Base-by-base conservation (phyloP, 257 asterid genomes). In the Ilex aquifolium region DNA sequence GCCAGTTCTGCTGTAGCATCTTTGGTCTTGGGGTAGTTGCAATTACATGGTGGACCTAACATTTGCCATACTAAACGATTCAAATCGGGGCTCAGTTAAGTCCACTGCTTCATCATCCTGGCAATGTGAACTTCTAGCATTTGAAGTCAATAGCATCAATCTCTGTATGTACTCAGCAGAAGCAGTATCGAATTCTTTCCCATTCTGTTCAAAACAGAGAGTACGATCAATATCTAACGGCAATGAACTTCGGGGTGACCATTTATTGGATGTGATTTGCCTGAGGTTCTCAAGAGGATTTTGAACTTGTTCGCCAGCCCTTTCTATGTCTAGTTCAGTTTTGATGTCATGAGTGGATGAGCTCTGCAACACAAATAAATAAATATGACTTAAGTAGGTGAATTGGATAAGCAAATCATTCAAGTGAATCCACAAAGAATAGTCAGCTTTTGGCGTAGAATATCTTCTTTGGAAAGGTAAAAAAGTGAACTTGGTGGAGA, bases 81-180 rank as follows among this genome's bases (percentile, higher is more conserved):
- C 42, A 36, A 36, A 36, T 8, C 42, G 76, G 16, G 96, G 98
- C 63, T 86, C 95, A 13, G 95, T 85, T 64, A 92, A 66, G 75
- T 92, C 96, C 70, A 88, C 91, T n/a, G 65, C 57, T 68, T 82
- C 95, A 13, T 84, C 95, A 3, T 83, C 95, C 54, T 61, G 73
- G 0, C 71, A 31, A 42, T 67, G 74, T 75, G 83, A 67, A 31
- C 70, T 62, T 52, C 73, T 67, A 11, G 72, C 59, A 62, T 74
- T 74, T 30, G 88, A 65, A 55, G 71, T 40, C 48, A 72, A 68
- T 67, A 76, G 76, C 59, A 78, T 72, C 65, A 81, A 76, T 72
- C 74, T 77, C 65, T 81, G 90, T 10, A 78, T 57, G 57, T 70
- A 32, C 49, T 60, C 80, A 10, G 74, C 59, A 30, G 73, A 56